A percentile compares a stretch with the other conserved stretches of the same genome.
Evolutionary conservation across 2,329 filamentous ascomycete species (phyloP).

Genomic region (Zalaria obscura): DNA sequence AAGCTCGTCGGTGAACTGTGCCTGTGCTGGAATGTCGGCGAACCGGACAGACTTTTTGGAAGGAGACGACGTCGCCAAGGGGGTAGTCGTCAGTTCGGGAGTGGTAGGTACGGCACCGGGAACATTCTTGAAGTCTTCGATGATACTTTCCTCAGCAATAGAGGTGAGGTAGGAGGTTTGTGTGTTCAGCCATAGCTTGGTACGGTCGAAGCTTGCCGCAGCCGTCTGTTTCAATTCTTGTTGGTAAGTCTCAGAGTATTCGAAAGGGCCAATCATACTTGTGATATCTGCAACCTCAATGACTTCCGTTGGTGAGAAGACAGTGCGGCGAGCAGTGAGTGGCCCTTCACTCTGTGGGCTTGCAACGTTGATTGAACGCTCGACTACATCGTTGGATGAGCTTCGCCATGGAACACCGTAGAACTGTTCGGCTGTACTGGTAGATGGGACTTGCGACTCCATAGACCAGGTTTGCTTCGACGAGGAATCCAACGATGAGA

Average conservation of each 20-base stretch:
- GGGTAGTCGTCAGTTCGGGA: constrained; percentile 11
- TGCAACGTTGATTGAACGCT: constrained; percentile 53
- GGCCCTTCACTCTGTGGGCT: constrained; percentile 36
- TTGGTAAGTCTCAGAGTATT: constrained; percentile 64
- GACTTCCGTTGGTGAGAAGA: constrained; percentile 22
- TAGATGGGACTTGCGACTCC: constrained; percentile 50
- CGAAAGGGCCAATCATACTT: constrained; percentile 46
- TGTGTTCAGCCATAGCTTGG: constrained; percentile 70
- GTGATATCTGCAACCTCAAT: constrained; percentile 29
- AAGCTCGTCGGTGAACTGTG: not conserved
- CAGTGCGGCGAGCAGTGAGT: constrained; percentile 46
- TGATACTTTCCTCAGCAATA: constrained; percentile 4
- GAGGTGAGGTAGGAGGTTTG: constrained; percentile 52
- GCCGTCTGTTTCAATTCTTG: constrained; percentile 58
- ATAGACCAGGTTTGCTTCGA: constrained; percentile 73
- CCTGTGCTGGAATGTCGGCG: constrained; percentile 29
- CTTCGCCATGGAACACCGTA: constrained; percentile 65
- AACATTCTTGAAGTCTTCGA: constrained; percentile 14
- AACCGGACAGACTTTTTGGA: constrained; percentile 67
- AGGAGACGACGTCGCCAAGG: constrained; percentile 18
- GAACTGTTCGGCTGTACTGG: constrained; percentile 82
- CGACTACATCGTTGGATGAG: constrained; percentile 36
- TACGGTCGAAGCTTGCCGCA: constrained; percentile 66
- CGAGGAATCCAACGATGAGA: constrained; percentile 64
- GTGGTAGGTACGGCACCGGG: constrained; percentile 16